phyloP scores from a whole-genome alignment of 1,139 yeast species.

The Nadsonia starkeyi-henricii region DNA sequence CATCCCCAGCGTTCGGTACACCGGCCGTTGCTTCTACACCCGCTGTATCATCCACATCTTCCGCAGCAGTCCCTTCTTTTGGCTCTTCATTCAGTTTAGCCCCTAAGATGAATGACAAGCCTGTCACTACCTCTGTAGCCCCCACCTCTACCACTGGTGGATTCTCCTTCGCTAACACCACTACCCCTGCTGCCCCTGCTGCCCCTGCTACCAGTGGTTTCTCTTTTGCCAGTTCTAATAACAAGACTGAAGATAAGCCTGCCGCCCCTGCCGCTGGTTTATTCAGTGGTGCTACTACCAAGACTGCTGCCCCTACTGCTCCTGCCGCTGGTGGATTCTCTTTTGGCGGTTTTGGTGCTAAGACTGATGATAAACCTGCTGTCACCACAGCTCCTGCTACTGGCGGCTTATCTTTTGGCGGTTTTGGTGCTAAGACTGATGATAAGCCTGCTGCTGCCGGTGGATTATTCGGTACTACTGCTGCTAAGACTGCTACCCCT shows the following conservation, averaged over 20 bases:
- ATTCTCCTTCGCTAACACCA: slow-evolving; percentile 14
- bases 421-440: slow-evolving; percentile 12
- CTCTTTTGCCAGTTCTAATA: too few relatives aligned
- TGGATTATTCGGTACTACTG: slow-evolving; percentile 5
- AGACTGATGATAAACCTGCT: slow-evolving; percentile 14
- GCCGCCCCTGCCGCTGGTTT: slow-evolving; percentile 19
- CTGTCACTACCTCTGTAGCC: slow-evolving; percentile 7
- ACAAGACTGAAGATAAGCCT: too few relatives aligned
- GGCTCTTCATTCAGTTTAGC: not conserved
- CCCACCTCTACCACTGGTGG: slow-evolving; percentile 17
- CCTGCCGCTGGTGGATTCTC: slow-evolving; percentile 6
- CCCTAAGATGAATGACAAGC: not conserved
- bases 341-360: slow-evolving; percentile 9
- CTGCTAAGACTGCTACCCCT: slow-evolving; percentile 1
- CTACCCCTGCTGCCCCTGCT: too few relatives aligned
- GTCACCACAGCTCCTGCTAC: slow-evolving; percentile 9
- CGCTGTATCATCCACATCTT: slow-evolving; percentile 1
- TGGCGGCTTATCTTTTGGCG: slow-evolving; percentile 16
- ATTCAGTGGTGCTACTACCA: slow-evolving; percentile 6
- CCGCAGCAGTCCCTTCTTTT: not conserved
- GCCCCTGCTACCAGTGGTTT: too few relatives aligned
- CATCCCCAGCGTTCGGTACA: slow-evolving; percentile 10
- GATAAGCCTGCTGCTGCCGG: slow-evolving; percentile 16
- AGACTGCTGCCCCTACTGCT: slow-evolving; percentile 8
- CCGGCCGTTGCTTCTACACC: slow-evolving; percentile 9